Base-by-base conservation (phyloP, 1,284 basidiomycete genomes). In the Anthracocystis setariae region DNA sequence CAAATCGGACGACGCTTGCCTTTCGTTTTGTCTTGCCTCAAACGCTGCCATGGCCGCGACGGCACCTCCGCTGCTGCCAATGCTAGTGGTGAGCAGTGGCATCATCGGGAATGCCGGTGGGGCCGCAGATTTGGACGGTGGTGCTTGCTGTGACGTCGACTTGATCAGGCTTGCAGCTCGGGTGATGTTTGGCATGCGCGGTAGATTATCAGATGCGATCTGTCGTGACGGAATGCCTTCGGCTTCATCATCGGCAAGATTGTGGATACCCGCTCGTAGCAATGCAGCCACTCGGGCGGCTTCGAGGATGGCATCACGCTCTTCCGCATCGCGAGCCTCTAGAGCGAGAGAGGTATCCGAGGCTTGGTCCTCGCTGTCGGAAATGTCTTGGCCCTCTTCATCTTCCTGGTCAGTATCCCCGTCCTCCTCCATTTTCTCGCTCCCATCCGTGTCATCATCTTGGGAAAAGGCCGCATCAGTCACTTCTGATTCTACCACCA, bases 41-140 rank as follows among this genome's bases (percentile, higher is more conserved):
- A 72, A 66, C 2, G 69, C 69, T 15, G 69, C 59, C 51, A 72
- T 45, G 20, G 69, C 63, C 8, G 62, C 51, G 8, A 55, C 46
- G 17, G 62, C 50, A 1, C 44, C 50, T 18, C 47, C 33, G 10
- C 43, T 15, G 33, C 21, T 1, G 17, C 32, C 20, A 21, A 32
- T 24, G 13, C 39, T 18, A 25, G 38, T n/a, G 8, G 52, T 18
- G 9, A n/a, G 46, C 27, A 57, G 23, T 3, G 62, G 46, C 46
- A 65, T 65, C 3, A 35, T 33, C 8, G 64, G 57, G 18, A 67
- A 21, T 7, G 48, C 9, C n/a, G 49, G 48, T 24, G 39, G 33
- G 4, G 17, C n/a, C 15, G 42, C 15, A 13, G 42, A 8, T 8
- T 32, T 37, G 2, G 50, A 17, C 1, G 18, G 17, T 17, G 62